Percentiles rank a stretch among this genome's conserved stretches.
Evolutionary conservation across 140 eudicot genomes (phyloP).

Genomic region (Oenanthe javanica): DNA sequence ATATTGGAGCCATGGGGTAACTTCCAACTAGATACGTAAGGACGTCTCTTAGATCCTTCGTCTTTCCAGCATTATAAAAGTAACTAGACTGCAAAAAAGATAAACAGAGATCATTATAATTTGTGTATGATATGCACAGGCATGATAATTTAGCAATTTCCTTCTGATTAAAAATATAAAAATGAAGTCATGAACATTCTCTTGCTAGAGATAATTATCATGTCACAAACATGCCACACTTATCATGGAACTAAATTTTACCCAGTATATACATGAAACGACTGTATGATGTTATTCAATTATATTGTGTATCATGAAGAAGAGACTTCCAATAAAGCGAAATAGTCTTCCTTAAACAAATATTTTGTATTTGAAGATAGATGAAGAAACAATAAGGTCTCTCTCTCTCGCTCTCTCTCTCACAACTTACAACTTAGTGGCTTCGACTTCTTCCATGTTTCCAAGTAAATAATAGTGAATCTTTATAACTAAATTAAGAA

Average conservation of each 20-base stretch:
- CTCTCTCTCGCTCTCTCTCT: too few relatives aligned
- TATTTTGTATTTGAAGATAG: neutral
- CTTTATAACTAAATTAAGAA: neutral
- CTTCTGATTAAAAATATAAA: neutral
- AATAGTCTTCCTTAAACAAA: neutral
- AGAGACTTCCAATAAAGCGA: neutral
- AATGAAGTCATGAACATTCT: neutral
- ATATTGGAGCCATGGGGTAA: constrained; percentile 59
- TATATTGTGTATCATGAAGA: neutral
- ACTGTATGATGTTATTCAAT: neutral
- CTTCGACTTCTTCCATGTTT: neutral
- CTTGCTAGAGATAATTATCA: neutral
- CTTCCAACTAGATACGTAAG: constrained; percentile 45
- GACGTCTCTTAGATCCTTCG: constrained; percentile 70
- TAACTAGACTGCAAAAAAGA: constrained; percentile 51
- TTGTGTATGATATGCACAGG: neutral
- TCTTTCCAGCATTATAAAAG: constrained; percentile 80
- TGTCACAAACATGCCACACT: neutral
- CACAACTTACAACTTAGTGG: neutral
- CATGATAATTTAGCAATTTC: neutral
- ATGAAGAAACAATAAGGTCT: neutral
- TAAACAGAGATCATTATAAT: neutral
- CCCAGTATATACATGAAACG: neutral
- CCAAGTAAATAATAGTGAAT: neutral
- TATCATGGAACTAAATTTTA: neutral